A percentile compares a stretch with the other conserved stretches of the same genome.
Evolutionary conservation across 2,329 filamentous ascomycete genomes (phyloP).

Genomic region (Colletotrichum sp.): DNA sequence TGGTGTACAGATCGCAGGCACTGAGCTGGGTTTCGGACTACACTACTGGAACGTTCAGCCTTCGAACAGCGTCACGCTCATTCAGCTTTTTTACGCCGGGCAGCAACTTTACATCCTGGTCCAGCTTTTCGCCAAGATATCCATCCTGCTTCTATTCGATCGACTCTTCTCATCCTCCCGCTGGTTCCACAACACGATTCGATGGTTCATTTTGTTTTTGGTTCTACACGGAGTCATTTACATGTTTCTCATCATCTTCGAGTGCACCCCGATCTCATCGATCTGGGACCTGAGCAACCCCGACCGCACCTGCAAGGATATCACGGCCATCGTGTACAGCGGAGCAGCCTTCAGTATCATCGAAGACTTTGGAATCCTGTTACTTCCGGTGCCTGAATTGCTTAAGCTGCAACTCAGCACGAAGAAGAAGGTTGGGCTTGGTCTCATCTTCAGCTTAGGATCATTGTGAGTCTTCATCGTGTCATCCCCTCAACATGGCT

Average conservation of each 20-base stretch:
- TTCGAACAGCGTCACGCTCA: not conserved
- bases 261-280: constrained; percentile 14
- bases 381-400: constrained; percentile 16
- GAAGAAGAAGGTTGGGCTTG: not conserved
- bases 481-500: not conserved
- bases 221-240: constrained; percentile 20
- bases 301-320: not conserved
- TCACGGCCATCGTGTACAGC: constrained; percentile 10
- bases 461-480: constrained; percentile 7
- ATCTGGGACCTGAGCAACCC: constrained; percentile 12
- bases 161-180: constrained; percentile 15
- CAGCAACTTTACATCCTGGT: constrained; percentile 27
- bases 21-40: constrained; percentile 23
- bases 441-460: constrained; percentile 16
- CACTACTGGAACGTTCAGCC: constrained; percentile 27
- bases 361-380: constrained; percentile 14
- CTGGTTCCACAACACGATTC: constrained; percentile 12
- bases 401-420: not conserved
- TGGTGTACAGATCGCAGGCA: constrained; percentile 15
- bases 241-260: constrained; percentile 22
- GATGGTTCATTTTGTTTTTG: constrained; percentile 1
- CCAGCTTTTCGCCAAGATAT: constrained; percentile 26
- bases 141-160: constrained; percentile 26
- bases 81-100: constrained; percentile 19
- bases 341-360: constrained; percentile 9